Evolutionary conservation across 2,329 filamentous ascomycete genomes (phyloP), one percentile per base, ranked within the genome.

Genomic region (Blumeriella jaapii): DNA sequence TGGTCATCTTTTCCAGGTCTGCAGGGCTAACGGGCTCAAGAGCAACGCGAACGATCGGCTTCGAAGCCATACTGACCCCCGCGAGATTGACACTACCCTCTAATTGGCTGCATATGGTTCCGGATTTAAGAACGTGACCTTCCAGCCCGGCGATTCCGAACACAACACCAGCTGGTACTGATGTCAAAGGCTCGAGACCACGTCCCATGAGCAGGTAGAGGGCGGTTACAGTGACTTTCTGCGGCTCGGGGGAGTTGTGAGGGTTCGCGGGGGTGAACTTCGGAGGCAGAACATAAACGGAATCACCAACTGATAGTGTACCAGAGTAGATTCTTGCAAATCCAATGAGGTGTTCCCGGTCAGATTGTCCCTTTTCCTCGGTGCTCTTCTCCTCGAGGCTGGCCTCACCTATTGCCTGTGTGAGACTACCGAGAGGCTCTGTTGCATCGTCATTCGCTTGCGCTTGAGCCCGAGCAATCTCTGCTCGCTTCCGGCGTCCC

Each of bases 141-240:
- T 91, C 87, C 1, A 98, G 71, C 2, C 91, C 91, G 19, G 80
- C 85, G 36, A 98, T 91, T 15, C 91, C 91, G 54, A 98, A 96
- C 4, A 98, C 82, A 6, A 93, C 87, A 27, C 91, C 91, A 1
- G 91, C 89, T 5, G 89, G 89, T 0, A 96, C 89, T 0, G 80
- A 81, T 11, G 74, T 71, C 0, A 98, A 70, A 1, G 79, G 71
- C 54, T 96, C 89, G 4, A 98, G 65, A 39, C 81, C 81, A 39
- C 89, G 73, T 18, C 91, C 91, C 91, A 98, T 98, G 35, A 98
- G 74, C 56, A 98, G 78, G 59, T 98, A 98, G 2, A 98, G 66
- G 2, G 83, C 83, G 11, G 78, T 87, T 32, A 98, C 77, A 1
- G 75, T 89, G 23, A 93, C 78, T 54, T 87, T 86, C 46, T 82